Percentiles rank a stretch among this genome's conserved stretches.
These are phyloP conservation scores for Pseudocercospora fuligena DNA, from an alignment of 2,329 filamentous ascomycete genomes.

Conservation along the genomic window DNA sequence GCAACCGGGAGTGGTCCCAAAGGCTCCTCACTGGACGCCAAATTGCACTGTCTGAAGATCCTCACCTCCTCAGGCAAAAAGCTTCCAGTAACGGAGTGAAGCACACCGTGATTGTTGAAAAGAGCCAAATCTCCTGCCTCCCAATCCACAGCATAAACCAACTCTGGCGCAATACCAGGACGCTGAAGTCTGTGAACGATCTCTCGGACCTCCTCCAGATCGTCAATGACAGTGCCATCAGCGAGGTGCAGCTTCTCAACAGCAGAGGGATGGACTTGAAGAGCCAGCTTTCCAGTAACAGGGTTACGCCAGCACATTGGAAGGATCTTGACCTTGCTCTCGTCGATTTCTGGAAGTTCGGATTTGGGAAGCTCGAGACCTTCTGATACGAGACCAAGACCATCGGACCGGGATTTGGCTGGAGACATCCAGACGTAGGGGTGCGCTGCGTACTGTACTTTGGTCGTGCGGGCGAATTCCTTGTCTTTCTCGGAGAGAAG, in stretches of 20 bases:
- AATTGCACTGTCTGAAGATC: slow-evolving; percentile 78
- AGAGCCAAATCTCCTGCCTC: slow-evolving; percentile 75
- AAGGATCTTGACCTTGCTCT: slow-evolving; percentile 70
- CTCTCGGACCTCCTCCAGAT: slow-evolving; percentile 68
- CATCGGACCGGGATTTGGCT: slow-evolving; percentile 69
- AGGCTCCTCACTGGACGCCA: slow-evolving; percentile 68
- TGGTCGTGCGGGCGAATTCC: slow-evolving; percentile 68
- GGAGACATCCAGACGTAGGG: slow-evolving; percentile 82
- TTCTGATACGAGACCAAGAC: slow-evolving; percentile 73
- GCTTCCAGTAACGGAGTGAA: slow-evolving; percentile 76
- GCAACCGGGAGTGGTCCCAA: slow-evolving; percentile 51
- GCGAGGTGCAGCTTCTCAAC: slow-evolving; percentile 70
- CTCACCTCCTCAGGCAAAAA: slow-evolving; percentile 75
- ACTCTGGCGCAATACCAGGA: slow-evolving; percentile 70
- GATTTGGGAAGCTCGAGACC: slow-evolving; percentile 63
- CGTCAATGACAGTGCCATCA: slow-evolving; percentile 71
- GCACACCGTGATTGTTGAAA: slow-evolving; percentile 76
- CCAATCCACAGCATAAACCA: slow-evolving; percentile 78
- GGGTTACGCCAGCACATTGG: slow-evolving; percentile 82
- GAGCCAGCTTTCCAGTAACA: slow-evolving; percentile 67
- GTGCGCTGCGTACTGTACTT: slow-evolving; percentile 76
- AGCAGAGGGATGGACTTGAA: slow-evolving; percentile 76
- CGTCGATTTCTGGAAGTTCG: slow-evolving; percentile 68
- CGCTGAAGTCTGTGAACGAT: slow-evolving; percentile 74
- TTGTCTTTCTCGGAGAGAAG: slow-evolving; percentile 68